Base-by-base conservation (phyloP, 345 rosid genomes). In the Clausena lansium region DNA sequence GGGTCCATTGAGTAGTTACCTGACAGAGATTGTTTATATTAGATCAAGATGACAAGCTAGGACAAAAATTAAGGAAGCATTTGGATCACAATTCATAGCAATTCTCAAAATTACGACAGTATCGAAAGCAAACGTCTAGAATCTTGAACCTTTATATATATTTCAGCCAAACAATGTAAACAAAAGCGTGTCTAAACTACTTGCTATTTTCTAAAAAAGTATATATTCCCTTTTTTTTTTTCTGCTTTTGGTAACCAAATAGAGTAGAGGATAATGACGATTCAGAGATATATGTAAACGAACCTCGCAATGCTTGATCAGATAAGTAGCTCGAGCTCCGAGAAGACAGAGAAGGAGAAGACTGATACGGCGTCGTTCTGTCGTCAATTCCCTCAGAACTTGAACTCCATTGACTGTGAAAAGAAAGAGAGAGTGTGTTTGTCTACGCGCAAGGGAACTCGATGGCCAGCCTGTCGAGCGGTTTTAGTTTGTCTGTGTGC, bases 321-420 rank as follows among this genome's bases (percentile, higher is more conserved):
- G n/a, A n/a, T n/a, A n/a, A n/a, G n/a, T n/a, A n/a, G n/a, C n/a
- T n/a, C n/a, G n/a, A n/a, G n/a, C n/a, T n/a, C n/a, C n/a, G n/a
- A 20, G 47, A 76, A 64, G 78, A 47, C 55, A 6, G 22, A 1
- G 83, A 30, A 13, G 84, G 58, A 22, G 78, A 52, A 2, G 87
- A 39, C 13, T 41, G 39, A 39, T 11, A 66, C 64, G 41, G 39
- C 58, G 76, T 71, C 38, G 82, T 79, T 41, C 80, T 73, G 27
- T 4, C 24, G 64, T 87, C 88, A 6, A 73, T 80, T 25, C 83
- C n/a, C 86, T 75, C 85, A 83, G 74, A 75, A 83, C 73, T 83
- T 87, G 82, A 89, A 87, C 60, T 87, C 89, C 88, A 87, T 89
- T 66, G 76, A 54, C 55, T 4, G 54, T 11, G 54, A 47, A 15